Evolutionary conservation across 1,284 basidiomycete species (phyloP), one percentile per base, ranked within the genome.

Genomic region (Ustanciosporium gigantosporum): DNA sequence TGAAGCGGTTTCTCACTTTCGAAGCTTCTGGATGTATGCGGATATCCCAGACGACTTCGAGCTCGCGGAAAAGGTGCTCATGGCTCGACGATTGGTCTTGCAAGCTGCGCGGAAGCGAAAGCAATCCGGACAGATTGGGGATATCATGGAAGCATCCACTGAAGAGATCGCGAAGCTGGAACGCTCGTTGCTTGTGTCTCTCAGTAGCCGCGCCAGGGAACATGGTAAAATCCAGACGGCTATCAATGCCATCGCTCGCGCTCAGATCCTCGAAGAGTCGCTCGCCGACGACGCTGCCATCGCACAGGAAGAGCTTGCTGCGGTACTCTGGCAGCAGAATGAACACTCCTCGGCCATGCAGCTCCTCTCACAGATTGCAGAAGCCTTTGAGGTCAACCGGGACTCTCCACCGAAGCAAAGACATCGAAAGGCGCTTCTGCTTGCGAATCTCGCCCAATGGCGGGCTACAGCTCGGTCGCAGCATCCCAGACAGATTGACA

Each of bases 301-400:
- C 14, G 83, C 88, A n/a, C 83, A 83, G 1, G 82, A 86, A 69
- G 92, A 96, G 76, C 91, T 91, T 65, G 88, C 93, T 2, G 85
- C 87, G 46, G 91, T 96, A 5, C 82, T 97, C 11, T 97, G 94
- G 91, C 80, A 84, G 4, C 88, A 90, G 67, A 85, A 86, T 27
- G 91, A 97, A 73, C 88, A 90, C 67, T 85, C 86, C 44, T 80
- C 88, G 1, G 93, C 94, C 0, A 87, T 94, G 25, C 84, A 89
- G 64, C 86, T 85, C 48, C 81, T 94, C 46, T 82, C 83, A 44
- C 81, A 82, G 25, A 78, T 68, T 20, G 36, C 70, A 0, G 60
- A 58, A 17, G 41, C 21, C 19, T 43, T 64, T 8, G 32, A 21
- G 3, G 29, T 47, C 16, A 46, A 39, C 0, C 13, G 22, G 11